Evolutionary conservation across 116 monocot genomes (phyloP).

Genomic region (Phalaenopsis hybrid): DNA sequence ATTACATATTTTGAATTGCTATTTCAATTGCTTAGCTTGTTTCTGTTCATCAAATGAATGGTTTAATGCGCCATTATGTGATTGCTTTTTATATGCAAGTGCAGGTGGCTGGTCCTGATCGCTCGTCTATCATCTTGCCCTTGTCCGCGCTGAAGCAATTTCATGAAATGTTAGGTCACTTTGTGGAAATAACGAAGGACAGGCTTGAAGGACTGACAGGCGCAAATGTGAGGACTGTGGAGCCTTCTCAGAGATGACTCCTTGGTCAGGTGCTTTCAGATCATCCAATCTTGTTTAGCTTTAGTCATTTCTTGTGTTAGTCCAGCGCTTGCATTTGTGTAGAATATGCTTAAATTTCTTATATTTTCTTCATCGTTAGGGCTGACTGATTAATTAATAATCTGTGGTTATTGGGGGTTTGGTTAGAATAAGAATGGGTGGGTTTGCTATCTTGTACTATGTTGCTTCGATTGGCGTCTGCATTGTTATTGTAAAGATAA

Average conservation of each 20-base stretch:
- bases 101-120: conserved; percentile 51
- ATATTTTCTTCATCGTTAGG: conserved; percentile 2
- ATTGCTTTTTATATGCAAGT: background rate
- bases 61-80: background rate
- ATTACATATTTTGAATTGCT: too few species aligned
- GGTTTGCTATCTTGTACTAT: background rate
- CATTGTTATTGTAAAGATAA: conserved; percentile 3
- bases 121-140: conserved; percentile 54
- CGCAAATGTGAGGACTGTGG: conserved; percentile 28
- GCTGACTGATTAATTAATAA: conserved; percentile 4
- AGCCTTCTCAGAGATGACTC: conserved; percentile 29
- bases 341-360: background rate
- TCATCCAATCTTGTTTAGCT: background rate
- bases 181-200: conserved; percentile 55
- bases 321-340: conserved; percentile 3
- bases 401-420: background rate
- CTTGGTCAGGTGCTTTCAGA: background rate
- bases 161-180: conserved; percentile 53
- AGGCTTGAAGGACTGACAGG: conserved; percentile 28
- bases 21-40: too few species aligned
- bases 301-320: conserved; percentile 1
- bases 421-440: background rate
- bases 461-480: background rate
- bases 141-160: conserved; percentile 48
- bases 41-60: background rate